phyloP scores from a whole-genome alignment of 176 grass and related monocot genomes.

The Elymus sibiricus region DNA sequence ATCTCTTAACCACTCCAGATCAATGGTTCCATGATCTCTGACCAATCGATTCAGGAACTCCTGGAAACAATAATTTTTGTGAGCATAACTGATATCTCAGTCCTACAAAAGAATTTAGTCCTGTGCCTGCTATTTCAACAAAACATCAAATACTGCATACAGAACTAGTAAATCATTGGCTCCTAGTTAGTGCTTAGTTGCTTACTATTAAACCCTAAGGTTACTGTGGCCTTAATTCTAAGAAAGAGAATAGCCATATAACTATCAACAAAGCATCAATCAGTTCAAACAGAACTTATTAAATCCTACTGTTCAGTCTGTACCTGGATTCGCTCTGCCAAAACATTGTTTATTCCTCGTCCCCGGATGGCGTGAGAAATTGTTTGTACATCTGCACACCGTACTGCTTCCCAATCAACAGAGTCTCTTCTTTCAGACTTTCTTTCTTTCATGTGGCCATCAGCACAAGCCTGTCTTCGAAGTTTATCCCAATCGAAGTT shows the following conservation, averaged over 20 bases:
- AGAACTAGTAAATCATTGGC: neutral
- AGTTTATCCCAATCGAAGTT: constrained; percentile 81
- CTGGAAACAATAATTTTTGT: constrained; percentile 39
- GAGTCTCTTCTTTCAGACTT: constrained; percentile 55
- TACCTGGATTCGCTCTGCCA: constrained; percentile 87
- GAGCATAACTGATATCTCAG: constrained; percentile 12
- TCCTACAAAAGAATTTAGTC: neutral
- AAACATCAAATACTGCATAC: neutral
- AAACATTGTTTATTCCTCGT: constrained; percentile 88
- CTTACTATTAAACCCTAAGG: neutral
- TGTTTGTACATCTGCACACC: constrained; percentile 53
- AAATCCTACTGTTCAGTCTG: constrained; percentile 12
- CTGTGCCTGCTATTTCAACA: neutral
- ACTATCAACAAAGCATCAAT: constrained; percentile 6
- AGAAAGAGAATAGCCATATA: neutral
- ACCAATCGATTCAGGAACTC: constrained; percentile 88
- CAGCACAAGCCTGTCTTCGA: constrained; percentile 29
- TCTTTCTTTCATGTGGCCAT: constrained; percentile 47
- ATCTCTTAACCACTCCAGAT: constrained; percentile 94
- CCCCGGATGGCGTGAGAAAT: constrained; percentile 73
- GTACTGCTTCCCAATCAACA: constrained; percentile 84
- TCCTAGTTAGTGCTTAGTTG: neutral
- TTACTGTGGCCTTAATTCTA: constrained; percentile 3
- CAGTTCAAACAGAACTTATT: neutral
- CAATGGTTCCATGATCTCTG: constrained; percentile 86